These are phyloP conservation scores for Phytopythium litorale DNA, from an alignment of 352 stramenopile species.

Conservation along the genomic window DNA sequence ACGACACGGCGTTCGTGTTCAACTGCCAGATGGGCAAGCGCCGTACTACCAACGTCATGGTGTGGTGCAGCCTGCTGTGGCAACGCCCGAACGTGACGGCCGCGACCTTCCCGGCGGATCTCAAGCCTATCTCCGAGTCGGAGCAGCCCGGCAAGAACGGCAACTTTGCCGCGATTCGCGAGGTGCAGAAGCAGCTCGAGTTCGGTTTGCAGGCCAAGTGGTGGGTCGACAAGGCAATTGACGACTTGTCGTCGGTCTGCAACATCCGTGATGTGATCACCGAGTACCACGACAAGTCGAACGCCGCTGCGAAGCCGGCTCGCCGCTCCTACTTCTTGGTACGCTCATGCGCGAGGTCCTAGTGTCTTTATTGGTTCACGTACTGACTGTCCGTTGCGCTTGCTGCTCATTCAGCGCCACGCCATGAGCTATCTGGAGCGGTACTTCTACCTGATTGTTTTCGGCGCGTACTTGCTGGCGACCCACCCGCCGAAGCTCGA, in stretches of 20 bases:
- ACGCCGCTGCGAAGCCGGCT: constrained; percentile 66
- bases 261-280: constrained; percentile 82
- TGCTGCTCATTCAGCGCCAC: constrained; percentile 43
- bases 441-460: constrained; percentile 89
- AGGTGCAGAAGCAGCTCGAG: constrained; percentile 49
- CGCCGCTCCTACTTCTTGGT: constrained; percentile 82
- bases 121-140: constrained; percentile 8
- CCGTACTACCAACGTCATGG: constrained; percentile 74
- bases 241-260: constrained; percentile 64
- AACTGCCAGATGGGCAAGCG: constrained; percentile 88
- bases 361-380: neutral
- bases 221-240: constrained; percentile 74
- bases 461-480: constrained; percentile 76
- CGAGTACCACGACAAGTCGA: constrained; percentile 72
- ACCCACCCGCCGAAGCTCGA: constrained; percentile 15
- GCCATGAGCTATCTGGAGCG: constrained; percentile 83
- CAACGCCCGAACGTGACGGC: constrained; percentile 18
- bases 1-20: constrained; percentile 77
- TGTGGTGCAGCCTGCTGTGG: constrained; percentile 65
- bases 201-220: constrained; percentile 54
- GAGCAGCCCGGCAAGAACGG: constrained; percentile 21
- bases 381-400: constrained; percentile 7
- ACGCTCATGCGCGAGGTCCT: neutral
- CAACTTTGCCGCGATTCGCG: constrained; percentile 68
- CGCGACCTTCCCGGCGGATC: neutral